Evolutionary conservation across 1,284 basidiomycete genomes (phyloP).

Genomic region (Ganoderma lingzhi): DNA sequence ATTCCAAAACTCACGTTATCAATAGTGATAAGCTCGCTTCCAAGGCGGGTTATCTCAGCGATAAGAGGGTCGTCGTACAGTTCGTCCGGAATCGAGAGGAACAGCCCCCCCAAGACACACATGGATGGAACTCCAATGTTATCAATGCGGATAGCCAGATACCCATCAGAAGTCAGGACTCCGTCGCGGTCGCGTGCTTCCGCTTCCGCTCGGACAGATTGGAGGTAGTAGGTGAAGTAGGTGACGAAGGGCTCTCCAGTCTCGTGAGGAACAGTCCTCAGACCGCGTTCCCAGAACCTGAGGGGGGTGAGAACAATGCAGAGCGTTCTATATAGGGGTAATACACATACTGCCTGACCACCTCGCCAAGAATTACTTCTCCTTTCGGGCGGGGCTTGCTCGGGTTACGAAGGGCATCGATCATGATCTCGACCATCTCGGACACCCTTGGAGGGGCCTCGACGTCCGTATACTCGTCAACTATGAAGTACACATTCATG

Average conservation of each 20-base stretch:
- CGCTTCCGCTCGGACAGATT: conserved; percentile 41
- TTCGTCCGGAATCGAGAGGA: conserved; percentile 44
- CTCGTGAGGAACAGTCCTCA: conserved; percentile 20
- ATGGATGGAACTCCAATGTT: conserved; percentile 43
- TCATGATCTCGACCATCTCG: conserved; percentile 35
- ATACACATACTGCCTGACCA: not conserved
- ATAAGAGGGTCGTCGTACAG: conserved; percentile 32
- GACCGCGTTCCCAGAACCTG: conserved; percentile 33
- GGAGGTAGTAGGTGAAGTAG: conserved; percentile 38
- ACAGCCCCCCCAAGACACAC: conserved; percentile 43
- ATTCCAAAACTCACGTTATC: conserved; percentile 39
- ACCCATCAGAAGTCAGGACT: conserved; percentile 40
- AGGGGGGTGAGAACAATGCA: too few species aligned
- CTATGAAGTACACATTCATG: conserved; percentile 51
- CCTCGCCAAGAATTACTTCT: not conserved
- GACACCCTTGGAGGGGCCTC: conserved; percentile 36
- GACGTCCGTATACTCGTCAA: conserved; percentile 52
- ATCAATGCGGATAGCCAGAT: conserved; percentile 43
- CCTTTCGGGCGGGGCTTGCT: not conserved
- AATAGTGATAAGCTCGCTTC: conserved; percentile 21
- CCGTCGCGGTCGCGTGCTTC: conserved; percentile 36
- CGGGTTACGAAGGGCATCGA: conserved; percentile 1
- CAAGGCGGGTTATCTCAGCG: conserved; percentile 40
- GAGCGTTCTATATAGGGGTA: too few species aligned
- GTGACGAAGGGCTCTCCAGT: conserved; percentile 30